A percentile compares a stretch with the other conserved stretches of the same genome.
Conservation (phyloP, 768 basidiomycete genomes). For the Agaricus sinodeliciosus region DNA sequence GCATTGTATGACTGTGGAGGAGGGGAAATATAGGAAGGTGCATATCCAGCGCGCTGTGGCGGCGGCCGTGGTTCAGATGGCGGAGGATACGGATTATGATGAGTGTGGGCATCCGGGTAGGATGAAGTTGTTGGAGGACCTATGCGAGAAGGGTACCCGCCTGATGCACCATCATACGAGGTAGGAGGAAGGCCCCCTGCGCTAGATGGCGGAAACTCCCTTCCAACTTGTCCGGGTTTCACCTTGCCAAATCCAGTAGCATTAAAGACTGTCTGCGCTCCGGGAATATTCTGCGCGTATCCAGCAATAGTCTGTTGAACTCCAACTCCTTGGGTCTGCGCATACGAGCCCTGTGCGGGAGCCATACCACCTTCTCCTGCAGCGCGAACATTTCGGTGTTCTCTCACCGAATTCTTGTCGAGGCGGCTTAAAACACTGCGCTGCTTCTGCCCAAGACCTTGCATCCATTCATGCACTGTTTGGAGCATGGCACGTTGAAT, state of each 20-base stretch:
- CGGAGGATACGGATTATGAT: neutral
- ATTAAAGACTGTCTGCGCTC: conserved; percentile 33
- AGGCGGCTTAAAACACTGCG: conserved; percentile 49
- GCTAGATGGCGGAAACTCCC: conserved; percentile 3
- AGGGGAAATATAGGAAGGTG: conserved; percentile 26
- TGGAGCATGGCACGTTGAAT: conserved; percentile 75
- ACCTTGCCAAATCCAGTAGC: conserved; percentile 19
- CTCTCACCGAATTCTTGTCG: conserved; percentile 58
- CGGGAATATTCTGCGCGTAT: conserved; percentile 42
- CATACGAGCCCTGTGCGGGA: conserved; percentile 40
- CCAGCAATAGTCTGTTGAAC: conserved; percentile 42
- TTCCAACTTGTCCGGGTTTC: conserved; percentile 20
- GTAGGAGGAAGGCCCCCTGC: conserved; percentile 4
- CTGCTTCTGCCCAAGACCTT: conserved; percentile 41
- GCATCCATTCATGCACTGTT: conserved; percentile 57
- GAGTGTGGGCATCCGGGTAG: conserved; percentile 8
- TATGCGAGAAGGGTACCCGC: conserved; percentile 17
- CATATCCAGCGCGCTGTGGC: conserved; percentile 22
- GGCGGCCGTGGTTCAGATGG: conserved; percentile 1
- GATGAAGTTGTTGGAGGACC: conserved; percentile 16
- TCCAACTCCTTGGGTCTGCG: conserved; percentile 39
- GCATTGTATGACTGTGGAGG: conserved; percentile 14
- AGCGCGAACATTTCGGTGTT: conserved; percentile 64
- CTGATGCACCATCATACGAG: conserved; percentile 15
- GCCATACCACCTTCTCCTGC: conserved; percentile 45